Base-by-base conservation (phyloP, 2,329 filamentous ascomycete genomes). In the Exophiala spinifera region DNA sequence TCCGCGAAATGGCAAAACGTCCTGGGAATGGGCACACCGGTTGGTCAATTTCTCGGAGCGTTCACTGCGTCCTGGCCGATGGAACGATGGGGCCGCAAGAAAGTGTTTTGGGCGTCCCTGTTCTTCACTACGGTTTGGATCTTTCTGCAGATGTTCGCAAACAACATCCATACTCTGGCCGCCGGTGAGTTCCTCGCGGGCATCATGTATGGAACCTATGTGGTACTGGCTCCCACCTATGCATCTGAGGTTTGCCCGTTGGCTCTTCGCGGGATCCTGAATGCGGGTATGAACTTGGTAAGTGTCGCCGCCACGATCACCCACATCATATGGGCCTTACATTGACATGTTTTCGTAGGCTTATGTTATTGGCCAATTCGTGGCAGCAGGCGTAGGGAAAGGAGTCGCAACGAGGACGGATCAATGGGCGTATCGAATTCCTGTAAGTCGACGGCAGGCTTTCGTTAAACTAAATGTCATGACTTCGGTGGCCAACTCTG, bases 11-110 rank as follows among this genome's bases (percentile, higher is more conserved):
- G 82, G 82, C 80, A 83, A 64, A 76, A 77, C 0, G 81, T 74
- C 0, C 63, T 85, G 3, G 75, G 74, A 3, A 82, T 82, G 50
- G 82, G 80, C 20, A 78, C 79, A 47, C 75, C 78, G 51, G 77
- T 79, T 15, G 86, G 85, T 34, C 82, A 85, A 65, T 82, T 89
- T 49, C 76, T 88, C 49, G 86, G 85, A n/a, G 75, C 87, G 34
- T 71, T 85, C 60, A 73, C 86, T 66, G 86, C 85, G 64, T 85
- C 85, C 34, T 83, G 76, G 68, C 70, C 85, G 42, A 82, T 83
- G 15, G 84, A 88, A 19, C 76, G 79, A 23, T 83, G 84, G 62
- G 83, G 83, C 15, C 85, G 85, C 65, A 76, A 82, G 15, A 82
- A 80, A 66, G 86, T 83, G 17, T 77, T 87, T 56, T 80, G 87